Conservation (phyloP, 306 rosid genomes). For the Arachis hypogaea region DNA sequence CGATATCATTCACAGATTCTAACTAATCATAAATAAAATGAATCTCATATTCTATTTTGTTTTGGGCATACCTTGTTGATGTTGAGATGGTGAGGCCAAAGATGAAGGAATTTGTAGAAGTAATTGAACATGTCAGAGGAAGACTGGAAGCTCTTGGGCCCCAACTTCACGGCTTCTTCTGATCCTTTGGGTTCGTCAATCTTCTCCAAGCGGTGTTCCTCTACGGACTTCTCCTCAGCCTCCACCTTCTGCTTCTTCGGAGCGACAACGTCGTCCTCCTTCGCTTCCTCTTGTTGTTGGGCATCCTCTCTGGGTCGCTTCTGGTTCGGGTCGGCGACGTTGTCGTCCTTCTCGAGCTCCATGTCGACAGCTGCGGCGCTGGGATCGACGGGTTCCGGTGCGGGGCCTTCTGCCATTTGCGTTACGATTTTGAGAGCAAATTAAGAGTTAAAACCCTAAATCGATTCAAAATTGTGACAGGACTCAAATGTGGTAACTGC, state of each 20-base stretch:
- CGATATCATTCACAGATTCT: not conserved
- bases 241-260: slow-evolving; percentile 46
- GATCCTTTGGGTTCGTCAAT: slow-evolving; percentile 40
- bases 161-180: slow-evolving; percentile 42
- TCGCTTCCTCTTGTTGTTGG: slow-evolving; percentile 23
- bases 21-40: not conserved
- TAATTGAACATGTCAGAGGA: slow-evolving; percentile 72
- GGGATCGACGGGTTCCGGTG: slow-evolving; percentile 33
- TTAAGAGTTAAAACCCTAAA: slow-evolving; percentile 41
- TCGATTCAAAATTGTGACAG: not conserved
- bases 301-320: slow-evolving; percentile 47
- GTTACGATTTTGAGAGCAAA: not conserved
- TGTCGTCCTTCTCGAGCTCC: slow-evolving; percentile 41
- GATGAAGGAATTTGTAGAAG: slow-evolving; percentile 66
- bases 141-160: slow-evolving; percentile 59
- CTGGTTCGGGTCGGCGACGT: slow-evolving; percentile 5
- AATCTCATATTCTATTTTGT: not conserved
- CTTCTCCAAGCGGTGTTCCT: slow-evolving; percentile 58
- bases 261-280: slow-evolving; percentile 25
- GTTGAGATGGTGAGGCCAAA: slow-evolving; percentile 78
- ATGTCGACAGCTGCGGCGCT: slow-evolving; percentile 35
- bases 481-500: no score
- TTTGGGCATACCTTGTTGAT: slow-evolving; percentile 64
- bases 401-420: slow-evolving; percentile 46
- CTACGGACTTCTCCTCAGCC: slow-evolving; percentile 42